Base-by-base conservation (phyloP, 192 early-diverging fungal genomes). In the Coemansia sp. region DNA sequence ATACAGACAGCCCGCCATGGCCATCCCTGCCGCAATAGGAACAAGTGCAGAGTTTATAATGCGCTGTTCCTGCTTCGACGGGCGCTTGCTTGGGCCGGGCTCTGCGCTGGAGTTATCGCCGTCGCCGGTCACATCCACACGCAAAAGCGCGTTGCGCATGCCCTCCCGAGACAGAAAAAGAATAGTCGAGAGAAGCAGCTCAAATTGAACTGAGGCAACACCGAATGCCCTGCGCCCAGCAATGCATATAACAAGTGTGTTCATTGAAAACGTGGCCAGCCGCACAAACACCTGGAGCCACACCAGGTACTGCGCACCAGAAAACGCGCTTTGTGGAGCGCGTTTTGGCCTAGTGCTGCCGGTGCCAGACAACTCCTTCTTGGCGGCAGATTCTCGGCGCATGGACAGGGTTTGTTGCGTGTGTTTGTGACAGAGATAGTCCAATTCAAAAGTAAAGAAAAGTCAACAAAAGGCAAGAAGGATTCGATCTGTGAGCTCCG, bases 91-190 rank as follows among this genome's bases (percentile, higher is more conserved):
- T 6, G 54, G 3, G 25, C 30, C 9, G 16, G 19, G 14, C 31
- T 12, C 25, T 14, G 29, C 14, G 16, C 12, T 11, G 3, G 23
- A 38, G 2, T 14, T 30, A n/a, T n/a, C n/a, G 23, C 22, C 12
- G 28, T 19, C 38, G 18, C 8, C 16, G 18, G 38, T 35, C 21
- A 56, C 56, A 46, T 68, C 63, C 22, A 82, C 69, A 12, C 91
- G 84, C 48, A 93, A 64, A 7, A 92, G 69, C 0, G 88, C 91
- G 66, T 80, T 86, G 28, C 91, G 81, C 43, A 90, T 85, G 28
- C 87, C 88, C 58, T 92, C 91, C 24, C 97, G 77, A 1, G 93
- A 94, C 11, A 99, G 75, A 78, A 99, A 97, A 32, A 97, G 69
- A 21, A 97, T 88, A 0, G 94, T 94, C n/a, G 91, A 86, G 8